Evolutionary conservation across 192 early-diverging fungal genomes (phyloP), one percentile per base, ranked within the genome.

Genomic region (Entrophospora sp.): DNA sequence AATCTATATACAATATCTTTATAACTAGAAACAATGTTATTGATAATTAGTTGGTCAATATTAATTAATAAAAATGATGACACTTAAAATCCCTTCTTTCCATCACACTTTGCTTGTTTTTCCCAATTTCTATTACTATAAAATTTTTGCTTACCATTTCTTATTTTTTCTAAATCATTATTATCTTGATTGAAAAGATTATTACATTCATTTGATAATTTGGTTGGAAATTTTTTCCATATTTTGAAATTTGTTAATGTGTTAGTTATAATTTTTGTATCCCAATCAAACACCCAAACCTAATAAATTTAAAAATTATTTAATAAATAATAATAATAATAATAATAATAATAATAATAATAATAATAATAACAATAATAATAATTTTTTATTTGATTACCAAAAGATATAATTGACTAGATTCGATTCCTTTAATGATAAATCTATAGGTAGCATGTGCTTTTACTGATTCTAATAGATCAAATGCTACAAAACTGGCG

Each of bases 261-360:
- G 42, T 77, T 77, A 3, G 68, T 71, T 12, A 77, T 36, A 45
- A 78, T 65, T 14, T 69, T 73, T 6, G 79, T 79, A 56, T 84
- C 82, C 77, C 80, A 81, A 42, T 76, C 79, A 40, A 84, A 69
- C 42, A 84, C 69, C 82, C 82, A 81, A 20, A 84, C 55, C 82
- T 83, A 69, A 16, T 64, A 14, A 31, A 24, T 37, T 7, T n/a
- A 14, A 45, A 22, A 68, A 34, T 18, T 35, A 53, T 1, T 30
- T 20, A 27, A 1, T 20, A 18, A 40, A 32, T 40, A 48, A 22
- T 6, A 71, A n/a, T 53, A 4, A 45, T 18, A 37, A n/a, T 27
- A n/a, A n/a, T n/a, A n/a, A n/a, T n/a, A 49, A 52, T 25, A n/a
- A 67, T 53, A 20, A 34, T 14, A 18, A 25, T 5, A 35, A 18